phyloP scores from a whole-genome alignment of 139 green algal species.

The Pycnococcus provasolii region DNA sequence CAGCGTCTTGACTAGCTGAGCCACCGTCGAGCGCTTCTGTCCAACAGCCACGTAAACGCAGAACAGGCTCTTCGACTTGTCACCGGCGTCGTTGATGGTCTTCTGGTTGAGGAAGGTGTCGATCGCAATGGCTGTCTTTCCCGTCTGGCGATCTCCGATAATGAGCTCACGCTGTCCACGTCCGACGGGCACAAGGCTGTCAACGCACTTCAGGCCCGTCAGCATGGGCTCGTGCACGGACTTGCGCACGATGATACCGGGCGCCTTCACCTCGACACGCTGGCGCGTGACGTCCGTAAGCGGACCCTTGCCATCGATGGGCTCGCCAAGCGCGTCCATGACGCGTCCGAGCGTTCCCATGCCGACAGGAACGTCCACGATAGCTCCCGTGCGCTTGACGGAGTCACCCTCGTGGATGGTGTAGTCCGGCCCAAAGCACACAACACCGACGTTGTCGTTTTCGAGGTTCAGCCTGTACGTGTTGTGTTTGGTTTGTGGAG shows the following conservation, averaged over 20 bases:
- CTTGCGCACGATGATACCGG: conserved; percentile 60
- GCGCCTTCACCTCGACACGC: conserved; percentile 69
- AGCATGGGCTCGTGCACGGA: conserved; percentile 58
- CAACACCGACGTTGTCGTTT: conserved; percentile 80
- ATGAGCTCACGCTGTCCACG: conserved; percentile 81
- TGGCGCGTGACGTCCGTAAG: conserved; percentile 48
- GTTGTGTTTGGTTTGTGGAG: no score
- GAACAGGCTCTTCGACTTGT: conserved; percentile 57
- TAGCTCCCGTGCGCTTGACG: conserved; percentile 77
- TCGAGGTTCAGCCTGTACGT: conserved; percentile 61
- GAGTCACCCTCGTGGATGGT: conserved; percentile 69
- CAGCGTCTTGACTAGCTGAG: conserved; percentile 66
- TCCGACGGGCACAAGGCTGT: conserved; percentile 72
- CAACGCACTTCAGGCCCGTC: conserved; percentile 68
- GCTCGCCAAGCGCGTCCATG: conserved; percentile 67
- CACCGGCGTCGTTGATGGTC: conserved; percentile 14
- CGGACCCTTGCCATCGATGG: conserved; percentile 74
- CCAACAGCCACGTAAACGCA: conserved; percentile 81
- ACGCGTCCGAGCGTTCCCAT: conserved; percentile 70
- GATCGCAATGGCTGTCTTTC: conserved; percentile 80
- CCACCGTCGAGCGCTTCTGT: conserved; percentile 76
- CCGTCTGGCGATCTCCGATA: conserved; percentile 83
- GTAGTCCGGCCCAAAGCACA: conserved; percentile 72
- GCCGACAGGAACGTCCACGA: conserved; percentile 80
- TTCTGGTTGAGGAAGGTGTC: conserved; percentile 74